phyloP scores from a whole-genome alignment of 352 stramenopile genomes.

The Phytopythium boreale region DNA sequence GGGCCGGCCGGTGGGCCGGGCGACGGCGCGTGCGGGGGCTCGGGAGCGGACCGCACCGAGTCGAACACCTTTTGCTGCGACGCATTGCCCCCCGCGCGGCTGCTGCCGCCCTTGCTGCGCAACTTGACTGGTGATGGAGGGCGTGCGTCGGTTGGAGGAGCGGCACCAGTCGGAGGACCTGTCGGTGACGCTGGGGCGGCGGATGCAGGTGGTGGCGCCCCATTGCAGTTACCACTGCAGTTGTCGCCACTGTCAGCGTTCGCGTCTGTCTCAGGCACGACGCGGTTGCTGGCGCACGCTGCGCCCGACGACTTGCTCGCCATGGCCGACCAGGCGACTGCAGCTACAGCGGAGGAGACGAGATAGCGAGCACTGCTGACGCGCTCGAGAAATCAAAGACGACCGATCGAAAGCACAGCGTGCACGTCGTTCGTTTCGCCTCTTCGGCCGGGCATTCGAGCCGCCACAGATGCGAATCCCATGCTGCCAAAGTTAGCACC shows the following conservation, averaged over 20 bases:
- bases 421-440: neutral
- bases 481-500: neutral
- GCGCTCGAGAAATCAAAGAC: neutral
- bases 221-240: neutral
- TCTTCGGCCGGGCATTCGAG: neutral
- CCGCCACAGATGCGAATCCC: neutral
- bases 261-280: constrained; percentile 1
- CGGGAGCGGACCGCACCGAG: neutral
- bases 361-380: neutral
- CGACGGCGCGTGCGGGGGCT: neutral
- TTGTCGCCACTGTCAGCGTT: too few species aligned
- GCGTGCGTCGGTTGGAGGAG: neutral
- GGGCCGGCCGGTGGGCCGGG: neutral
- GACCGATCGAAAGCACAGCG: neutral
- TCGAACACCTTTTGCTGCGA: neutral
- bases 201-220: neutral
- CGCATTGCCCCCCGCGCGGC: neutral
- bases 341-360: neutral
- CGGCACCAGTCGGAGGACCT: neutral
- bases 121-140: neutral
- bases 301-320: constrained; percentile 2
- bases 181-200: neutral
- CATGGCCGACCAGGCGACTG: neutral
- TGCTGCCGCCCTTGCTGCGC: neutral
- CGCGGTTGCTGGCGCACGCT: neutral